These are phyloP conservation scores for Plenodomus biglobosus DNA, from an alignment of 2,329 filamentous ascomycete species.

Conservation along the genomic window DNA sequence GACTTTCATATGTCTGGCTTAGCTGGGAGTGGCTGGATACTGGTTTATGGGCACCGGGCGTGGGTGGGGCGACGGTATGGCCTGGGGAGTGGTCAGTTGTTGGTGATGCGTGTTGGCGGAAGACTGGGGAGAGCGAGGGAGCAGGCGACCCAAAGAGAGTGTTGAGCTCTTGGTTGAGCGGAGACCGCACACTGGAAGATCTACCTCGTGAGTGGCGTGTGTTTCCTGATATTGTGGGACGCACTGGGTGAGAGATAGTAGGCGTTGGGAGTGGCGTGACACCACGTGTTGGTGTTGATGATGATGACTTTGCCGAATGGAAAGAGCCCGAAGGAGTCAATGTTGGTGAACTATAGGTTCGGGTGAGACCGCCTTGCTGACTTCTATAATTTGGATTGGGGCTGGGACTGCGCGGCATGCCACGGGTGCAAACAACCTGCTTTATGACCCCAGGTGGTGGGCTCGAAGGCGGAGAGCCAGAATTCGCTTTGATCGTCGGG, in stretches of 20 bases:
- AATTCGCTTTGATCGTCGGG: neutral
- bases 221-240: neutral
- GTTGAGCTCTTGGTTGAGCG: neutral
- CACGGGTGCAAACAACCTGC: neutral
- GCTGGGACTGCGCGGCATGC: neutral
- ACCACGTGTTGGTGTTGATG: conserved; percentile 3
- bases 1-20: conserved; percentile 15
- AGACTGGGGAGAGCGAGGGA: conserved; percentile 3
- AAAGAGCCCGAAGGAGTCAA: conserved; percentile 1
- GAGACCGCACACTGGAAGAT: neutral
- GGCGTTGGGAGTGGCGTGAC: conserved; percentile 11
- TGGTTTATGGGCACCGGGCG: neutral
- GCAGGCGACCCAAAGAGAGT: conserved; percentile 1
- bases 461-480: neutral
- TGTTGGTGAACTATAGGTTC: neutral
- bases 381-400: neutral
- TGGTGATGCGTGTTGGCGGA: conserved; percentile 3
- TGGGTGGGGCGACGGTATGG: conserved; percentile 11
- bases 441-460: neutral
- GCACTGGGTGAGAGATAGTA: neutral
- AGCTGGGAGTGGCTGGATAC: neutral
- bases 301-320: neutral
- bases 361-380: neutral
- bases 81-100: conserved; percentile 15
- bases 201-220: conserved; percentile 19